These are phyloP conservation scores for Lipomyces orientalis DNA, from an alignment of 805 yeast species.

Conservation along the genomic window DNA sequence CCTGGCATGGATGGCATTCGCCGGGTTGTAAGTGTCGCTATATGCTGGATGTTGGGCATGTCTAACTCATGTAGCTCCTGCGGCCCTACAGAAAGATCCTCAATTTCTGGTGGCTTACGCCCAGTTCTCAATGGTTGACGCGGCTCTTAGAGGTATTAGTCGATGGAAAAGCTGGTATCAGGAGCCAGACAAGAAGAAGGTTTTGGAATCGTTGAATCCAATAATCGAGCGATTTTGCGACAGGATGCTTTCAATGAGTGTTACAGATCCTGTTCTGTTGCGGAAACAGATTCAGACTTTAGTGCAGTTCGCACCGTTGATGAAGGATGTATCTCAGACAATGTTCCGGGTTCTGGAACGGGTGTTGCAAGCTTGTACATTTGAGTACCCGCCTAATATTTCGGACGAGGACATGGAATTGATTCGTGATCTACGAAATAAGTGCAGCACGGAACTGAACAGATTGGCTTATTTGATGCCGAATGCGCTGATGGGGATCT, in stretches of 20 bases:
- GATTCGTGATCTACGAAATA: slow-evolving; percentile 83
- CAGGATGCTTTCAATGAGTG: slow-evolving; percentile 68
- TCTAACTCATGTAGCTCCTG: slow-evolving; percentile 16
- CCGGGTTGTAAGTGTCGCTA: slow-evolving; percentile 15
- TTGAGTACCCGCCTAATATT: slow-evolving; percentile 69
- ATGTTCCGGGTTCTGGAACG: slow-evolving; percentile 86
- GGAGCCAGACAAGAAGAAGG: slow-evolving; percentile 57
- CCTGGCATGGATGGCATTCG: slow-evolving; percentile 51
- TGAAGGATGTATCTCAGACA: slow-evolving; percentile 72
- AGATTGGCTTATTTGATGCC: slow-evolving; percentile 95
- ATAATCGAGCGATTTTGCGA: slow-evolving; percentile 67
- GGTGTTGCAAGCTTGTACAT: slow-evolving; percentile 82
- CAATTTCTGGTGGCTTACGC: slow-evolving; percentile 72
- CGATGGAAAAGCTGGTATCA: slow-evolving; percentile 96
- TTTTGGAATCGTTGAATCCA: slow-evolving; percentile 61
- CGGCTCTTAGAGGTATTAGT: slow-evolving; percentile 87
- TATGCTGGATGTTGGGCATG: not conserved
- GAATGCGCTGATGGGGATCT: slow-evolving; percentile 78
- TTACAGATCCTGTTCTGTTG: slow-evolving; percentile 78
- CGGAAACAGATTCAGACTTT: slow-evolving; percentile 88
- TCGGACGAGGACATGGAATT: slow-evolving; percentile 70
- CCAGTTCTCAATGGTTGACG: slow-evolving; percentile 84
- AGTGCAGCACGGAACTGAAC: slow-evolving; percentile 93
- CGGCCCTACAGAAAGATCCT: slow-evolving; percentile 56
- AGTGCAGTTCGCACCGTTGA: slow-evolving; percentile 90